A percentile compares a stretch with the other conserved stretches of the same genome.
Evolutionary conservation across 164 flowering plant species (phyloP).

Genomic region (Magnolia sinica): DNA sequence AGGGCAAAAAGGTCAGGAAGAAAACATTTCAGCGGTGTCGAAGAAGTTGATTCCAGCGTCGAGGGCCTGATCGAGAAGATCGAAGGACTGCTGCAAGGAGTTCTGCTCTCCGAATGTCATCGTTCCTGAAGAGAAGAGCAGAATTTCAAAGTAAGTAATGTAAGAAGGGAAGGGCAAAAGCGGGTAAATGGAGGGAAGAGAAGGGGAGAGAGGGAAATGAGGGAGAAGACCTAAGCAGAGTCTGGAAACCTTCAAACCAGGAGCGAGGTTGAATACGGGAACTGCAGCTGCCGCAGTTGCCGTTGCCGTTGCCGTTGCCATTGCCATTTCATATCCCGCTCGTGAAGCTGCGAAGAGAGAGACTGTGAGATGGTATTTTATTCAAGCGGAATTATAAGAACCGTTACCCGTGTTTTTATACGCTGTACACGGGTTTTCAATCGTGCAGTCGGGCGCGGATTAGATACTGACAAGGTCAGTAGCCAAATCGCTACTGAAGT

Average conservation of each 20-base stretch:
- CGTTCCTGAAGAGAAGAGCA: constrained; percentile 48
- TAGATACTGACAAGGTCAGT: too few species aligned
- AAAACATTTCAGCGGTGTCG: constrained; percentile 86
- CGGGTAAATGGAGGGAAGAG: not conserved
- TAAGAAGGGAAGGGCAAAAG: not conserved
- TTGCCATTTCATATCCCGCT: too few species aligned
- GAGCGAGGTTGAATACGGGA: constrained; percentile 64
- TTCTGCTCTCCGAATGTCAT: constrained; percentile 93
- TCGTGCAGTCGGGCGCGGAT: too few species aligned
- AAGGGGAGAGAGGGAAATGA: not conserved
- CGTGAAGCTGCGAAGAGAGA: too few species aligned
- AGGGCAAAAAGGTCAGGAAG: not conserved
- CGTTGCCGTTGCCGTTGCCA: not conserved
- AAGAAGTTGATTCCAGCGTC: constrained; percentile 74
- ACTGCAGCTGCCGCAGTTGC: constrained; percentile 27
- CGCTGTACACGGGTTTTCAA: too few species aligned
- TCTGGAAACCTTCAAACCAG: constrained; percentile 57
- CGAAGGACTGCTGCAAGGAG: constrained; percentile 54
- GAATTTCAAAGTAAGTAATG: not conserved
- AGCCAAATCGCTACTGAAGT: too few species aligned
- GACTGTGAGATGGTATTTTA: too few species aligned
- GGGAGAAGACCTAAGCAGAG: constrained; percentile 58
- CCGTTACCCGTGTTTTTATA: too few species aligned
- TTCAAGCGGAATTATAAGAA: too few species aligned
- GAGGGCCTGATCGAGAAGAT: constrained; percentile 69